These are phyloP conservation scores for Myxozyma nipponensis DNA, from an alignment of 805 yeast genomes.

Conservation along the genomic window DNA sequence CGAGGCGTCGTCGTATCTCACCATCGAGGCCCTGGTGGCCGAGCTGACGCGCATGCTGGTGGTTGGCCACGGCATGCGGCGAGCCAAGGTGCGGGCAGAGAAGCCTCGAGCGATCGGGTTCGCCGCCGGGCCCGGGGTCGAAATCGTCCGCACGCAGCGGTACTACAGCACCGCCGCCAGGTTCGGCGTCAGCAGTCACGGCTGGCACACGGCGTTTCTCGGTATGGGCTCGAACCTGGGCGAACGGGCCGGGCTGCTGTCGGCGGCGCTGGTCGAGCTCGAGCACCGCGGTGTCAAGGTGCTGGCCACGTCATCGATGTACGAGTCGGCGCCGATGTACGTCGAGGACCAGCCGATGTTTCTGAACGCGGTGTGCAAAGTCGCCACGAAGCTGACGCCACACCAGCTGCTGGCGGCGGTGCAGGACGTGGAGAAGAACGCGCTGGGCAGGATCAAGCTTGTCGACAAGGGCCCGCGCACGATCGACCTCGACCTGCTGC, in stretches of 20 bases:
- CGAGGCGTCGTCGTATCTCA: slow-evolving; percentile 77
- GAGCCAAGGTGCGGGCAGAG: slow-evolving; percentile 58
- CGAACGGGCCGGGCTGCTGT: slow-evolving; percentile 59
- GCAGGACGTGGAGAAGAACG: slow-evolving; percentile 74
- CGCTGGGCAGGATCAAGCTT: slow-evolving; percentile 65
- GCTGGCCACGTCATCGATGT: slow-evolving; percentile 66
- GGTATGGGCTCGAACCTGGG: slow-evolving; percentile 93
- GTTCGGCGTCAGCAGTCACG: background rate
- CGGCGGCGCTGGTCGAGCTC: slow-evolving; percentile 50
- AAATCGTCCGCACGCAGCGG: slow-evolving; percentile 48
- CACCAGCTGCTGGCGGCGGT: slow-evolving; percentile 55
- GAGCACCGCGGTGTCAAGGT: slow-evolving; percentile 46
- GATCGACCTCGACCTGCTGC: slow-evolving; percentile 81
- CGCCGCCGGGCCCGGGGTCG: slow-evolving; percentile 89
- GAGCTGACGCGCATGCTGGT: slow-evolving; percentile 60
- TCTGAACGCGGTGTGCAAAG: slow-evolving; percentile 73
- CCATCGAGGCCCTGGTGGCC: slow-evolving; percentile 87
- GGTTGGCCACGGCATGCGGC: slow-evolving; percentile 40
- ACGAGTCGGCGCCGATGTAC: slow-evolving; percentile 92
- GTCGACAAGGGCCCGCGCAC: slow-evolving; percentile 90
- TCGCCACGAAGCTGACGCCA: slow-evolving; percentile 62
- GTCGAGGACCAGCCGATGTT: slow-evolving; percentile 73
- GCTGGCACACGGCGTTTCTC: slow-evolving; percentile 47
- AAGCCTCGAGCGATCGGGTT: slow-evolving; percentile 86
- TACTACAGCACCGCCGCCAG: slow-evolving; percentile 16